These are phyloP conservation scores for Coemansia sp. DNA, from an alignment of 371 early-diverging fungal genomes.

Conservation along the genomic window DNA sequence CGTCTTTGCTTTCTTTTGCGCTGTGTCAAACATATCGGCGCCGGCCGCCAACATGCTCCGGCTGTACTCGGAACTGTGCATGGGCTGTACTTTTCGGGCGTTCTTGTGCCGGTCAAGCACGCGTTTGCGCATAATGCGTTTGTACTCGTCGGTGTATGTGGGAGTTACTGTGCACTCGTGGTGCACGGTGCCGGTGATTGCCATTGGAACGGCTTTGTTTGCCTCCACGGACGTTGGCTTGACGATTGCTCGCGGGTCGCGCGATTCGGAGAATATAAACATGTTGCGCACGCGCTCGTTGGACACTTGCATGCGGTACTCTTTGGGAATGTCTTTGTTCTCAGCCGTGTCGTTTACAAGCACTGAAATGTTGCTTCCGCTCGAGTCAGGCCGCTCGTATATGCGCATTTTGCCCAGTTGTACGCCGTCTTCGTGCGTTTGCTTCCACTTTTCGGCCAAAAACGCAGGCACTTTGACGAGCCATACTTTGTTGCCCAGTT, in stretches of 20 bases:
- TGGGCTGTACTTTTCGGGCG: constrained; percentile 17
- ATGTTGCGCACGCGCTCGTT: constrained; percentile 69
- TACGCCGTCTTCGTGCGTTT: constrained; percentile 56
- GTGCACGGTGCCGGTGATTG: constrained; percentile 71
- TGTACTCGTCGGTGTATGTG: constrained; percentile 61
- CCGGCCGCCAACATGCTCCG: constrained; percentile 61
- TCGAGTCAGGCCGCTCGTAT: constrained; percentile 58
- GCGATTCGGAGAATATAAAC: constrained; percentile 71
- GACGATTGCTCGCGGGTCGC: constrained; percentile 51
- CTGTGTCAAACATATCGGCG: constrained; percentile 53
- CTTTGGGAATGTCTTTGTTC: constrained; percentile 62
- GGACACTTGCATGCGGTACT: constrained; percentile 71
- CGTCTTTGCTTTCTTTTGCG: constrained; percentile 49
- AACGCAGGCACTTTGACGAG: constrained; percentile 90
- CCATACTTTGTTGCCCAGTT: constrained; percentile 77
- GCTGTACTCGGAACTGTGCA: constrained; percentile 52
- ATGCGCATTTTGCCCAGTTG: constrained; percentile 81
- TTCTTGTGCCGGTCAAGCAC: constrained; percentile 47
- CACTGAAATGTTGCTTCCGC: constrained; percentile 58
- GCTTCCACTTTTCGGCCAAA: constrained; percentile 77
- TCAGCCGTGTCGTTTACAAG: constrained; percentile 60
- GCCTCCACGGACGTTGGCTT: constrained; percentile 53
- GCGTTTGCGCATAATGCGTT: constrained; percentile 74
- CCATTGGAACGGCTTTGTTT: constrained; percentile 52
- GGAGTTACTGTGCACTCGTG: constrained; percentile 84